Base-by-base conservation (phyloP, 495 filamentous ascomycete genomes). In the Cenococcum geophilum region DNA sequence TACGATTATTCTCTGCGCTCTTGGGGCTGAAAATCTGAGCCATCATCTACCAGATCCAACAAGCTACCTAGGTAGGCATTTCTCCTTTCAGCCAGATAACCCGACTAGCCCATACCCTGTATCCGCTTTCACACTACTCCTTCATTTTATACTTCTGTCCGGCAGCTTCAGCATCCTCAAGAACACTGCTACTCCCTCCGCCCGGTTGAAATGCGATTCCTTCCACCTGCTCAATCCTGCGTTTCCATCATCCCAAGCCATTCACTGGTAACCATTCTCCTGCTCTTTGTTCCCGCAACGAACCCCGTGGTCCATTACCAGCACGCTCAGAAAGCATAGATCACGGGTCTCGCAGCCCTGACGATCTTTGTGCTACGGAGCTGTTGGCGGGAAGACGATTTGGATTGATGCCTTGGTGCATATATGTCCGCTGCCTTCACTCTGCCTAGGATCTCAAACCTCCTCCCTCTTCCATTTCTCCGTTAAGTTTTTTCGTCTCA, bases 1-100 rank as follows among this genome's bases (percentile, higher is more conserved):
- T 68, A 64, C 65, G 58, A 37, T 37, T 16, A 32, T 43, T 60
- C 63, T 58, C 54, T 49, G 57, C 64, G 61, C 61, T 60, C 53
- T 48, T 21, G 66, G 66, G 66, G 62, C 62, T 64, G 62, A 68
- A 32, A 32, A 62, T 65, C 62, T 65, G 66, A 68, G 58, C 57
- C 66, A 65, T 64, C 51, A 37, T 55, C 54, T 32, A 25, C 36
- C 35, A 63, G 56, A 45, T 16, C 48, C 57, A 18, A 59, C 42
- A 68, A 62, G 66, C 66, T 64, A 65, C 66, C 55, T 64, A 57
- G 66, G 58, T 62, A 62, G 66, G 36, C 47, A 65, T 57, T 64
- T 54, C 65, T 64, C 60, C 55, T 64, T 68, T 68, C 62, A 68
- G 61, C 62, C 61, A 65, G 61, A 68, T 61, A 35, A 68, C 66